Conservation (phyloP, 2,329 filamentous ascomycete species). For the Ophiosphaerella narmari region DNA sequence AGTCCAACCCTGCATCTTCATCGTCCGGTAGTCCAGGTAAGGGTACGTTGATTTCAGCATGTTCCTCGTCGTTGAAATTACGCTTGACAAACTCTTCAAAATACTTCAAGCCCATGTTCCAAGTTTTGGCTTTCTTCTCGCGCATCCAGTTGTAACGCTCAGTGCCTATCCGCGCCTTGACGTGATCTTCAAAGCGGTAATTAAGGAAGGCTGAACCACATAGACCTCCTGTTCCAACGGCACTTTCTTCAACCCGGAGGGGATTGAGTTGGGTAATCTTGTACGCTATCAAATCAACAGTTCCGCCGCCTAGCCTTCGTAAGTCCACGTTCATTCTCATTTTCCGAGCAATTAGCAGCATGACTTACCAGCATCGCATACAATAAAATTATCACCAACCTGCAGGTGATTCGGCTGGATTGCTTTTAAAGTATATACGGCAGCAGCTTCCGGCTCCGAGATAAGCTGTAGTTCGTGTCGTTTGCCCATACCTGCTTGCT, state of each 20-base stretch:
- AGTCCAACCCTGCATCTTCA: conserved; percentile 74
- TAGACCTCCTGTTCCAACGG: conserved; percentile 76
- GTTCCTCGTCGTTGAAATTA: conserved; percentile 79
- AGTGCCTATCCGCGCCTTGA: conserved; percentile 68
- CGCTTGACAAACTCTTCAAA: conserved; percentile 86
- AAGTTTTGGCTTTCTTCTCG: conserved; percentile 75
- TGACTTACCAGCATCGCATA: conserved; percentile 57
- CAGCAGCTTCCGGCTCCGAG: conserved; percentile 77
- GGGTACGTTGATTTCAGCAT: conserved; percentile 76
- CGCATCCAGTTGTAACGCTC: conserved; percentile 76
- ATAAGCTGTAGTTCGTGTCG: conserved; percentile 76
- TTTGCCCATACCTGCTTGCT: conserved; percentile 76
- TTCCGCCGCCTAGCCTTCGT: conserved; percentile 54
- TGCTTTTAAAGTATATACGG: conserved; percentile 78
- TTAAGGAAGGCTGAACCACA: conserved; percentile 81
- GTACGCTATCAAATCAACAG: conserved; percentile 79
- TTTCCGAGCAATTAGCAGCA: background rate
- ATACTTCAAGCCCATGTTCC: conserved; percentile 73
- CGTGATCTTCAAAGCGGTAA: conserved; percentile 79
- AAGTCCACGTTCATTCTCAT: conserved; percentile 1
- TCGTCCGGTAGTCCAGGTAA: conserved; percentile 79
- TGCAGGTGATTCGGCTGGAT: conserved; percentile 76
- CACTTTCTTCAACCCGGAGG: conserved; percentile 75
- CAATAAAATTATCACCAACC: conserved; percentile 65
- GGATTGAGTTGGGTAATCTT: conserved; percentile 76